Conservation (phyloP, 805 yeast genomes). For the Tanozyma kutaoensis region DNA sequence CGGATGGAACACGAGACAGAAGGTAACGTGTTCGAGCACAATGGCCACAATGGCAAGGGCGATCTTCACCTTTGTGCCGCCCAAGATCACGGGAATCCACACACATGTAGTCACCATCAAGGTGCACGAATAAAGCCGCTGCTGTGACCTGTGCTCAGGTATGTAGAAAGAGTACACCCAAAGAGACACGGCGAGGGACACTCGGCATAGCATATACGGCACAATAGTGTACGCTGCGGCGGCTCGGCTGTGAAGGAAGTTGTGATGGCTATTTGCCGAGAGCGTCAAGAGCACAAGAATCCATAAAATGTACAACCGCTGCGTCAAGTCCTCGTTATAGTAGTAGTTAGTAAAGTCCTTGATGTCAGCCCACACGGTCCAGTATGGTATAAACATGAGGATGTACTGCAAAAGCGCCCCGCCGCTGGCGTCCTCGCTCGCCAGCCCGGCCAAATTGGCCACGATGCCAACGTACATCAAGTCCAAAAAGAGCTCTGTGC, state of each 20-base stretch:
- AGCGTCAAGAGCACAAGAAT: conserved; percentile 33
- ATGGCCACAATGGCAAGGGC: conserved; percentile 29
- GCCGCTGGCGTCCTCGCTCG: conserved; percentile 37
- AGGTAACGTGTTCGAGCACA: conserved; percentile 26
- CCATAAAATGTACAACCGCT: conserved; percentile 40
- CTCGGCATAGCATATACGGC: conserved; percentile 34
- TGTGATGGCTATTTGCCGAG: conserved; percentile 34
- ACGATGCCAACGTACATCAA: conserved; percentile 53
- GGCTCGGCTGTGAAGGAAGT: conserved; percentile 18
- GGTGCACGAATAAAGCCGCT: conserved; percentile 22
- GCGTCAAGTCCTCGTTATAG: conserved; percentile 46
- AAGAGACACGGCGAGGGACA: conserved; percentile 19
- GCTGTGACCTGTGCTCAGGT: conserved; percentile 38
- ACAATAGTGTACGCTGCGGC: conserved; percentile 32
- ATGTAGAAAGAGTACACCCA: conserved; percentile 31
- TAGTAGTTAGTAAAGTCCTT: conserved; percentile 53
- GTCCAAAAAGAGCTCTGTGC: conserved; percentile 47
- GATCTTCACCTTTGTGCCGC: conserved; percentile 30
- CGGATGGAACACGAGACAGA: conserved; percentile 32
- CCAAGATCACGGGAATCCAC: conserved; percentile 42
- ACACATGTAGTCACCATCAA: conserved; percentile 21
- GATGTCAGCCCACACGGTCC: conserved; percentile 53
- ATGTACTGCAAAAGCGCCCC: conserved; percentile 32
- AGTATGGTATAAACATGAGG: conserved; percentile 42
- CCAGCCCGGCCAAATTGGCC: conserved; percentile 42